Conservation (phyloP, 495 filamentous ascomycete genomes). For the Aspergillus panamensis region DNA sequence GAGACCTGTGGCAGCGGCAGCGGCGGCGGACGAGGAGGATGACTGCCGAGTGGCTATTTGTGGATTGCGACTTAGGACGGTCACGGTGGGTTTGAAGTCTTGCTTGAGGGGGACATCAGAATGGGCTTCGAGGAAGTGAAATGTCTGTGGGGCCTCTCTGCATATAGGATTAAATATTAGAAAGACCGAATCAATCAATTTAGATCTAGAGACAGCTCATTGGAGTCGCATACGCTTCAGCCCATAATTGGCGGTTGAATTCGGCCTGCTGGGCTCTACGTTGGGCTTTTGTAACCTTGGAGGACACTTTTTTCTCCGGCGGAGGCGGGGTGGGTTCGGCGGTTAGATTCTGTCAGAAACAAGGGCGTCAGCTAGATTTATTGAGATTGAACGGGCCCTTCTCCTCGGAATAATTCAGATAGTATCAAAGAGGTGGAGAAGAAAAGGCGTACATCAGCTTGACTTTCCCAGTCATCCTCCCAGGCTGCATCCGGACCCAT, state of each 20-base stretch:
- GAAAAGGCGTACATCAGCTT: constrained; percentile 60
- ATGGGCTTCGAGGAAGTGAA: constrained; percentile 67
- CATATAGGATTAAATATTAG: constrained; percentile 6
- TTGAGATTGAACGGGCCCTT: too few relatives aligned
- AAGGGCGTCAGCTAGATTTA: constrained; percentile 1
- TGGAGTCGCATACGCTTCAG: constrained; percentile 64
- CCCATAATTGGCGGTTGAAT: constrained; percentile 80
- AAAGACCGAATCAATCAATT: too few relatives aligned
- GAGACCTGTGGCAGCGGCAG: constrained; percentile 56
- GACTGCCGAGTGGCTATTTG: constrained; percentile 39
- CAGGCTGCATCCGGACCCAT: constrained; percentile 65
- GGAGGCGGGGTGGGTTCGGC: constrained; percentile 33
- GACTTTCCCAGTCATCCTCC: constrained; percentile 85
- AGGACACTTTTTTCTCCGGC: constrained; percentile 45
- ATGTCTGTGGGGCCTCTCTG: constrained; percentile 60
- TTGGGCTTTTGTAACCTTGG: constrained; percentile 67
- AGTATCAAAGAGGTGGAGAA: neutral
- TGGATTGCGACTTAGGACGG: constrained; percentile 80
- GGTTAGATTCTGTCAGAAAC: constrained; percentile 36
- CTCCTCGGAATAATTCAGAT: neutral
- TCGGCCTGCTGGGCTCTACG: constrained; percentile 76
- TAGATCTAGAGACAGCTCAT: too few relatives aligned
- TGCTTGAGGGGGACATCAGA: constrained; percentile 67
- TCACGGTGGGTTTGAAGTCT: constrained; percentile 80
- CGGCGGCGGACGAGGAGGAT: constrained; percentile 34